Conservation (phyloP, 169 alveolate species). For the Plasmodium adleri region DNA sequence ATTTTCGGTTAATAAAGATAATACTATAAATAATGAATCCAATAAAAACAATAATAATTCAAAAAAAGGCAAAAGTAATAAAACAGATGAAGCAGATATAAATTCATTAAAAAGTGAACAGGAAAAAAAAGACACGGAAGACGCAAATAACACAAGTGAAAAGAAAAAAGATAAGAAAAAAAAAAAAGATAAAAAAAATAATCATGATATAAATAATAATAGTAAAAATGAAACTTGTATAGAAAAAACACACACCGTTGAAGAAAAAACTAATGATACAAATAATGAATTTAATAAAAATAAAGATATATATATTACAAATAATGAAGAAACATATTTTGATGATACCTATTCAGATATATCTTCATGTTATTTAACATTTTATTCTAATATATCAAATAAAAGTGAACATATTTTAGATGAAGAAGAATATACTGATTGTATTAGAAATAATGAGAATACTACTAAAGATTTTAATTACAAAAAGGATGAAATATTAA, state of each 20-base stretch:
- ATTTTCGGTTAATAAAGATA: neutral
- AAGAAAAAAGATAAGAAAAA: neutral
- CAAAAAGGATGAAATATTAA: constrained; percentile 29
- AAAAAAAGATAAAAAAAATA: constrained; percentile 13
- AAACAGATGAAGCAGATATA: neutral
- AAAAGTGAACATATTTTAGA: constrained; percentile 15
- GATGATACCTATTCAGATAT: constrained; percentile 34
- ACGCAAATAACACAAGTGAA: neutral
- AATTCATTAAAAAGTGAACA: neutral
- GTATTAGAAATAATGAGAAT: neutral
- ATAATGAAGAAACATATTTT: constrained; percentile 9
- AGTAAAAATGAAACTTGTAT: constrained; percentile 1
- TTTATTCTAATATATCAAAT: constrained; percentile 41
- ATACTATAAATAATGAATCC: neutral
- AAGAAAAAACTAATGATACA: neutral
- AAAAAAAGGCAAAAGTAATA: neutral
- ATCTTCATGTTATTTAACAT: constrained; percentile 49
- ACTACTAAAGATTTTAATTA: constrained; percentile 11
- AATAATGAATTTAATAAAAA: constrained; percentile 2
- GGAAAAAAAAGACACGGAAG: neutral
- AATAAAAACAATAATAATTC: neutral
- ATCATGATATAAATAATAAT: neutral
- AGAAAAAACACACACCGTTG: neutral
- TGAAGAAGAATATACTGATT: constrained; percentile 14
- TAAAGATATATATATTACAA: constrained; percentile 3